Evolutionary conservation across 441 rosid species (phyloP).

Genomic region (Hypseocharis bilobata): DNA sequence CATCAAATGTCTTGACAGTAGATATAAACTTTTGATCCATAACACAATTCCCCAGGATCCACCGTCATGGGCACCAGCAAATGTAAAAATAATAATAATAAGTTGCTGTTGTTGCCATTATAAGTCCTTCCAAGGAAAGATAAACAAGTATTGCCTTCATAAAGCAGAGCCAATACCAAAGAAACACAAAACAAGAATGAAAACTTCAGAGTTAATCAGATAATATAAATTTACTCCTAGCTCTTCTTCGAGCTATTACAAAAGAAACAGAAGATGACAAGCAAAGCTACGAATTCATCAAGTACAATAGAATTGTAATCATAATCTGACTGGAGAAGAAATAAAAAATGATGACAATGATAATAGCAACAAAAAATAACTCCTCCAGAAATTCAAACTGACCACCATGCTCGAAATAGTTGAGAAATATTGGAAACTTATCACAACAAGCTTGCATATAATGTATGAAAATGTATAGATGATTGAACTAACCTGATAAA

Average conservation of each 20-base stretch:
- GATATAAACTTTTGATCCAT: too few relatives aligned
- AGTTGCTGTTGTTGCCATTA: too few relatives aligned
- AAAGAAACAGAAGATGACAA: neutral
- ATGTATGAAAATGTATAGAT: neutral
- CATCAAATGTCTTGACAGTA: too few relatives aligned
- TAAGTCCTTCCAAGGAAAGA: too few relatives aligned
- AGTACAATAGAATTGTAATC: neutral
- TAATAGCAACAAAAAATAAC: neutral
- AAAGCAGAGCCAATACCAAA: too few relatives aligned
- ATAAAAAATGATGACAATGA: neutral
- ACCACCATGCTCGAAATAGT: slow-evolving; percentile 10
- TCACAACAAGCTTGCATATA: slow-evolving; percentile 10
- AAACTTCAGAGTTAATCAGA: too few relatives aligned
- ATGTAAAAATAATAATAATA: neutral
- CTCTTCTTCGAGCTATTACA: too few relatives aligned
- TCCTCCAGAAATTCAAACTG: neutral
- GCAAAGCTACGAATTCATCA: neutral
- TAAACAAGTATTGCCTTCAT: too few relatives aligned
- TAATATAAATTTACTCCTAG: too few relatives aligned
- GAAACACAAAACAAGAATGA: too few relatives aligned
- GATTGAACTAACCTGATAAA: slow-evolving; percentile 64
- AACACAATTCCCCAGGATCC: too few relatives aligned
- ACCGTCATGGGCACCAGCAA: too few relatives aligned
- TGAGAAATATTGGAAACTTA: neutral
- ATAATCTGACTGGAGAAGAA: neutral